Evolutionary conservation across 139 green algal species (phyloP).

Genomic region (Microglena sp.): DNA sequence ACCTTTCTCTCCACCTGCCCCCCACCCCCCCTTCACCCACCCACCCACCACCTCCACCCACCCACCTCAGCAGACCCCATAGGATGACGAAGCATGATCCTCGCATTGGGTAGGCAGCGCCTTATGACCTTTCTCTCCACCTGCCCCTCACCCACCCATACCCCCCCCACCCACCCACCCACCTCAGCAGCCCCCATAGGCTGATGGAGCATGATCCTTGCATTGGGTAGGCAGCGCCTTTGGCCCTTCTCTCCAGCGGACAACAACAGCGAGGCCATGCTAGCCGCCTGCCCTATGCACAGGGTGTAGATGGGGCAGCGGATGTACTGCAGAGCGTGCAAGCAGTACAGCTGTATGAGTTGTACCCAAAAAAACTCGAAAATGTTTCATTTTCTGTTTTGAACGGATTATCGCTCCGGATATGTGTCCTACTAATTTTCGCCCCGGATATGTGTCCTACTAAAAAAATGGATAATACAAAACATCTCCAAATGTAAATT

Average conservation of each 20-base stretch:
- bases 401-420: not conserved
- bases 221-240: slow-evolving; percentile 73
- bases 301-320: slow-evolving; percentile 79
- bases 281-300: slow-evolving; percentile 85
- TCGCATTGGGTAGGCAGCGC: slow-evolving; percentile 71
- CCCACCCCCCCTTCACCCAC: too few species aligned
- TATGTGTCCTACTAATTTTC: too few species aligned
- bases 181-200: slow-evolving; percentile 62
- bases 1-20: slow-evolving; percentile 60
- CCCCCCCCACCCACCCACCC: not conserved
- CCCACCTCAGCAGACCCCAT: slow-evolving; percentile 27
- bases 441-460: too few species aligned
- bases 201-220: slow-evolving; percentile 96
- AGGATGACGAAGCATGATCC: slow-evolving; percentile 97
- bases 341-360: not conserved
- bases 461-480: too few species aligned
- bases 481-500: too few species aligned
- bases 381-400: not conserved
- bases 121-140: slow-evolving; percentile 13
- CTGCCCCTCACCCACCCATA: not conserved
- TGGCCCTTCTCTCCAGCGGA: slow-evolving; percentile 65
- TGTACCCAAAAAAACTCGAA: not conserved
- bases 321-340: slow-evolving; percentile 67
- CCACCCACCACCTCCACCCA: not conserved
- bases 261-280: slow-evolving; percentile 90